Evolutionary conservation across 1,284 basidiomycete species (phyloP).

Genomic region (Neotropicomus parvogracilis): DNA sequence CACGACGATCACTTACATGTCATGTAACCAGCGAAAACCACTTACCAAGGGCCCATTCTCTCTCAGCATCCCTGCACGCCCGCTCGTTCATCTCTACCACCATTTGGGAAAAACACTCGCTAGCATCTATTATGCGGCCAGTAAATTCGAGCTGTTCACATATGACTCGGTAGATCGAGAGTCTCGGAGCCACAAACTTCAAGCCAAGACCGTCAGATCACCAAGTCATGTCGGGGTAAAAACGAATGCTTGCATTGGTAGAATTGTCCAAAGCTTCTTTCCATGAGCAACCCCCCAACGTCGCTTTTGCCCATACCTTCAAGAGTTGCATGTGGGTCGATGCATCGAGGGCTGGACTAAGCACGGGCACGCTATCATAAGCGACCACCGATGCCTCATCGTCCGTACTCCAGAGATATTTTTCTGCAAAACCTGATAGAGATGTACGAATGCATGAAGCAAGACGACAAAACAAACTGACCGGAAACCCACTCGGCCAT

Average conservation of each 20-base stretch:
- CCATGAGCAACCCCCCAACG: background rate
- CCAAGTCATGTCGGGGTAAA: background rate
- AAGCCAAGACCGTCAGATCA: background rate
- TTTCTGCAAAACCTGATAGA: background rate
- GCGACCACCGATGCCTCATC: too few relatives aligned
- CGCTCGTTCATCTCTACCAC: background rate
- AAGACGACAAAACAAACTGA: background rate
- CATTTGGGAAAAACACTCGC: background rate
- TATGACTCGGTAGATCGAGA: background rate
- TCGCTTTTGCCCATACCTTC: constrained; percentile 1
- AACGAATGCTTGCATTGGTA: background rate
- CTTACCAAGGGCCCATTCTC: background rate
- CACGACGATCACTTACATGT: too few relatives aligned
- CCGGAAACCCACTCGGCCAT: background rate
- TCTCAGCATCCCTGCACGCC: too few relatives aligned
- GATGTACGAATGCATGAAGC: background rate
- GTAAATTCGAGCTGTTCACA: background rate
- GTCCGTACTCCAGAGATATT: background rate
- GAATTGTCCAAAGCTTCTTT: background rate
- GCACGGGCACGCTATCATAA: too few relatives aligned
- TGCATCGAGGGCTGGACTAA: background rate
- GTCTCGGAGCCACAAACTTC: background rate
- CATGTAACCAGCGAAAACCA: too few relatives aligned
- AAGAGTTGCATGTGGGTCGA: background rate
- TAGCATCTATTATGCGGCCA: background rate